Base-by-base conservation (phyloP, 306 rosid species). In the Pyrus betulifolia region DNA sequence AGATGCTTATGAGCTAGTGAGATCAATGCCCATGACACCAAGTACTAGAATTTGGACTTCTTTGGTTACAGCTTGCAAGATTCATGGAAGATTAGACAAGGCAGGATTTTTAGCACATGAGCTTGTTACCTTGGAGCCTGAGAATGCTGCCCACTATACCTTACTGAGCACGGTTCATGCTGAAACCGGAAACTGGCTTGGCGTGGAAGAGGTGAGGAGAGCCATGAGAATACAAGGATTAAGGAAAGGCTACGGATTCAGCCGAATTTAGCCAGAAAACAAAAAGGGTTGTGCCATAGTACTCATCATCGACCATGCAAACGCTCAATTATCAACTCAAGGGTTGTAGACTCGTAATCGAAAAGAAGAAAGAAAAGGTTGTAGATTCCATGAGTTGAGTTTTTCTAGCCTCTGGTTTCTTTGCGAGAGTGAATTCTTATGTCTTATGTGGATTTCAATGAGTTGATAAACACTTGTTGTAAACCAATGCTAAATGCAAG, bases 31-130 rank as follows among this genome's bases (percentile, higher is more conserved):
- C 2, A 82, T 87, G 88, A 78, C 84, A 81, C 90, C 96, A 15
- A 91, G 86, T 71, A 54, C 82, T 14, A 84, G 77, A 81, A 78
- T 91, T 70, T 88, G 87, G 93, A 91, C 88, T 83, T 87, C 86
- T 46, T 83, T 91, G 54, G 86, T 85, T n/a, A 87, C 93, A 2
- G 84, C 87, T 45, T 84, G 89, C 71, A 91, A 87, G 82, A 85
- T 79, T 82, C 86, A 88, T 76, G 90, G 90, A 65, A 84, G 85
- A 64, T 59, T 88, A 45, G 91, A 87, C 66, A 74, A 85, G 59
- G 93, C 89, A 42, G 88, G 82, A 79, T 67, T 74, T 78, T 80
- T 91, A 67, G 87, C 86, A 3, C 83, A 73, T 35, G 71, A 81
- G 66, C 88, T 91, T 69, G 70, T 88, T 66, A 23, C 75, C 85